phyloP scores from a whole-genome alignment of 495 filamentous ascomycete species.

The Penicillium egyptiacum region DNA sequence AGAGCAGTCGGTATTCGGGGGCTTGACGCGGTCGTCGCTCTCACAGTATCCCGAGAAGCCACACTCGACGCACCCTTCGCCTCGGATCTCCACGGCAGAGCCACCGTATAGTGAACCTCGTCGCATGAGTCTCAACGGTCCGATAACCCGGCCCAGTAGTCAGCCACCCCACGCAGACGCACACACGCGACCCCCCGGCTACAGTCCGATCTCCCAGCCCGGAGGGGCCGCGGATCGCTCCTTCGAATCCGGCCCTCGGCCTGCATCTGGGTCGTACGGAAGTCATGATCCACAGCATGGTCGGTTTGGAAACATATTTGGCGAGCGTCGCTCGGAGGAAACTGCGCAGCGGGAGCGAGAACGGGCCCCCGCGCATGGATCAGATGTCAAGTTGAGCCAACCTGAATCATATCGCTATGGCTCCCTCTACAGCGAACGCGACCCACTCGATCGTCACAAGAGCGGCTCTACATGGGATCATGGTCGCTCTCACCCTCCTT shows the following conservation, averaged over 20 bases:
- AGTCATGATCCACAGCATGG: constrained; percentile 33
- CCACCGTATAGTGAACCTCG: constrained; percentile 37
- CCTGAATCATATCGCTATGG: constrained; percentile 28
- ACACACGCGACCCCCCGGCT: constrained; percentile 33
- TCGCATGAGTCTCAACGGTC: constrained; percentile 43
- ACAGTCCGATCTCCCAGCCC: constrained; percentile 42
- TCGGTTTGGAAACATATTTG: constrained; percentile 37
- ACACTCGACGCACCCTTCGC: constrained; percentile 42
- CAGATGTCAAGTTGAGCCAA: constrained; percentile 32
- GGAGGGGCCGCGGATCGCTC: constrained; percentile 28
- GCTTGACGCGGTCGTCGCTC: constrained; percentile 31
- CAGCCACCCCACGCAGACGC: constrained; percentile 46
- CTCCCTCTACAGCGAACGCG: constrained; percentile 38
- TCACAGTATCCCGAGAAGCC: constrained; percentile 44
- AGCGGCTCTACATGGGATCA: constrained; percentile 39
- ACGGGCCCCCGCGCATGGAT: constrained; percentile 30
- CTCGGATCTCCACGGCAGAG: constrained; percentile 41
- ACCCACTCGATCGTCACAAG: constrained; percentile 31
- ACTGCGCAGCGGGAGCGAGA: constrained; percentile 42
- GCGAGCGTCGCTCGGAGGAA: constrained; percentile 49
- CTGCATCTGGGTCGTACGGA: constrained; percentile 30
- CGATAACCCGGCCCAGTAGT: constrained; percentile 44
- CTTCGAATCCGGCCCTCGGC: constrained; percentile 26
- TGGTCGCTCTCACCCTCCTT: constrained; percentile 41
- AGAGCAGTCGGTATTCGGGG: constrained; percentile 40